Conservation (phyloP, 1,284 basidiomycete species). For the Testicularia cyperi region DNA sequence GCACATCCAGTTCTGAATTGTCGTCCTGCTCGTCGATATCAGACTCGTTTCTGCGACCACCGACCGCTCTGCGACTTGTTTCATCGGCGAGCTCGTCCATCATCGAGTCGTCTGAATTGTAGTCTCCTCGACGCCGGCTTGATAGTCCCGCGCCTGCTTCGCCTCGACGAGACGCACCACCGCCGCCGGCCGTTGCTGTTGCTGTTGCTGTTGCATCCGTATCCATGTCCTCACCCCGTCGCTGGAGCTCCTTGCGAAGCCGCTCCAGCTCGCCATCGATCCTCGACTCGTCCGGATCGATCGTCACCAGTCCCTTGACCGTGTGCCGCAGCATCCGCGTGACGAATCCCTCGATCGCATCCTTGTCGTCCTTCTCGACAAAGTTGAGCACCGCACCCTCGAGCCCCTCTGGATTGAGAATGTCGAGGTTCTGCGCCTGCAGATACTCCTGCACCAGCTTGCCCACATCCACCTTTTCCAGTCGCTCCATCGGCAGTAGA, state of each 20-base stretch:
- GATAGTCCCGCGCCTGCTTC: neutral
- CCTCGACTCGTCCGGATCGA: conserved; percentile 42
- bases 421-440: conserved; percentile 47
- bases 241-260: conserved; percentile 19
- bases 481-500: conserved; percentile 39
- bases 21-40: neutral
- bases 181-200: neutral
- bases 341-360: conserved; percentile 45
- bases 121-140: too few relatives aligned
- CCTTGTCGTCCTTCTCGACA: conserved; percentile 57
- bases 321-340: conserved; percentile 37
- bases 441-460: conserved; percentile 51
- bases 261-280: conserved; percentile 37
- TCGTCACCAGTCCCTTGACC: conserved; percentile 33
- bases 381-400: conserved; percentile 52
- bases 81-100: conserved; percentile 33
- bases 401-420: conserved; percentile 47
- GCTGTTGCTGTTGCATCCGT: conserved; percentile 7
- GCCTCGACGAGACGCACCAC: neutral
- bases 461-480: conserved; percentile 49
- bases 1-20: too few relatives aligned
- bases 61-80: too few relatives aligned
- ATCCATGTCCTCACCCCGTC: conserved; percentile 11
- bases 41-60: neutral
- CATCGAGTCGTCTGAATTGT: conserved; percentile 46